Evolutionary conservation across 2,329 filamentous ascomycete genomes (phyloP).

Genomic region (Penicillium sp.): DNA sequence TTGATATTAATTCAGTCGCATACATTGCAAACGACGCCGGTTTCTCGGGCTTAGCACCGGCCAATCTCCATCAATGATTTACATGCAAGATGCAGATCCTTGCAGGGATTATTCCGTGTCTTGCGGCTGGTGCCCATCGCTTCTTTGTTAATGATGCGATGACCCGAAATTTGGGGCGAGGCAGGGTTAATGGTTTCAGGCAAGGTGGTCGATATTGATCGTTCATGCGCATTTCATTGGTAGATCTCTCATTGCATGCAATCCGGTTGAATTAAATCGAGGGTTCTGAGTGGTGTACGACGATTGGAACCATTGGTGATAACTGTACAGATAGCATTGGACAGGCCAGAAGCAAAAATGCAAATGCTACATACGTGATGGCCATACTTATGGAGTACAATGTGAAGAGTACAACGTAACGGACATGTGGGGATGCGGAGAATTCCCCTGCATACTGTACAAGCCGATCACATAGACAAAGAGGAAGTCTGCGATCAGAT

Average conservation of each 20-base stretch:
- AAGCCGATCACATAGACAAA: background rate
- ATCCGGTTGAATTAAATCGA: background rate
- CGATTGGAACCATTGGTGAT: no score
- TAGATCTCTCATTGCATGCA: slow-evolving; percentile 2
- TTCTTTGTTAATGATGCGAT: slow-evolving; percentile 2
- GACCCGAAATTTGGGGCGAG: background rate
- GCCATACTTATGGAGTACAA: background rate
- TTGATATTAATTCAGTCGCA: background rate
- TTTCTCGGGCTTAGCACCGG: background rate
- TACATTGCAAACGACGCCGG: background rate
- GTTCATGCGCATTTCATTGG: background rate
- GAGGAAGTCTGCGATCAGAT: slow-evolving; percentile 15
- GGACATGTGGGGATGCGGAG: slow-evolving; percentile 23
- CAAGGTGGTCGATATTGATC: slow-evolving; percentile 8
- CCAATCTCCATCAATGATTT: slow-evolving; percentile 3
- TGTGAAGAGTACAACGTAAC: background rate
- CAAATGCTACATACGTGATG: background rate
- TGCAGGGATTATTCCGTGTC: slow-evolving; percentile 5
- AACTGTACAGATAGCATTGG: no score
- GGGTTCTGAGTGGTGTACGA: no score
- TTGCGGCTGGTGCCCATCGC: background rate
- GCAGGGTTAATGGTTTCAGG: background rate
- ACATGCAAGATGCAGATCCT: slow-evolving; percentile 8
- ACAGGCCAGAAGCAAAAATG: no score
- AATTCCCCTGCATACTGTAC: slow-evolving; percentile 16